Conservation (phyloP, 2,329 filamentous ascomycete genomes). For the Colletotrichum costaricense region DNA sequence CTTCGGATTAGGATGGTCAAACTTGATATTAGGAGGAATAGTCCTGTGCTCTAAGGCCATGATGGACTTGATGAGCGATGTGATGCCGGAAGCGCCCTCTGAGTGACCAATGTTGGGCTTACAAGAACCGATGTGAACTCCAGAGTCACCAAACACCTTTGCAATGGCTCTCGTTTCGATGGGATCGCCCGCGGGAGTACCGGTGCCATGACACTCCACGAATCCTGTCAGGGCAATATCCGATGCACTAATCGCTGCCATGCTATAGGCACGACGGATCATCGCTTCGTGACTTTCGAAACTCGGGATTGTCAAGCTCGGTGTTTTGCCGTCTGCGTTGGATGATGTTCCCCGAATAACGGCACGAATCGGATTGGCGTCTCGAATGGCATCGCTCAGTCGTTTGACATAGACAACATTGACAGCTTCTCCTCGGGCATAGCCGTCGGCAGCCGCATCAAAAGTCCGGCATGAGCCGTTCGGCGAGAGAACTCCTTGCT, state of each 20-base stretch:
- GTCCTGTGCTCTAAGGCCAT: slow-evolving; percentile 44
- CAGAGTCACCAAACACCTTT: slow-evolving; percentile 41
- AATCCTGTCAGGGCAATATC: slow-evolving; percentile 40
- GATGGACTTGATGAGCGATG: slow-evolving; percentile 46
- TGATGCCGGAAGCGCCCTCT: slow-evolving; percentile 47
- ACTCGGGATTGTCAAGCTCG: slow-evolving; percentile 53
- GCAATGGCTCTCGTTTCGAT: slow-evolving; percentile 50
- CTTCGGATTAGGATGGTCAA: slow-evolving; percentile 44
- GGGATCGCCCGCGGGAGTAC: slow-evolving; percentile 55
- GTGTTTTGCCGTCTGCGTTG: slow-evolving; percentile 53
- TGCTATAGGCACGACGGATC: slow-evolving; percentile 50
- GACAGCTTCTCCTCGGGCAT: slow-evolving; percentile 58
- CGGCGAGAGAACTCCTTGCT: slow-evolving; percentile 42
- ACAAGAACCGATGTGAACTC: slow-evolving; percentile 44
- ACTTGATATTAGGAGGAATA: slow-evolving; percentile 48
- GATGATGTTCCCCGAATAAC: slow-evolving; percentile 46
- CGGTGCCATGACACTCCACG: slow-evolving; percentile 57
- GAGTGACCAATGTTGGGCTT: slow-evolving; percentile 53
- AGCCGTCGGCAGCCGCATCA: slow-evolving; percentile 56
- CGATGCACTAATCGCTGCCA: slow-evolving; percentile 38
- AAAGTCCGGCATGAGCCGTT: slow-evolving; percentile 45
- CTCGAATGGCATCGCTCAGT: slow-evolving; percentile 52
- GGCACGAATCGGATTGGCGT: slow-evolving; percentile 52
- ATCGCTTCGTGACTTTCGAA: slow-evolving; percentile 47
- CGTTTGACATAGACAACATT: slow-evolving; percentile 55